Conservation (phyloP, 345 rosid genomes). For the Sonneratia alba region DNA sequence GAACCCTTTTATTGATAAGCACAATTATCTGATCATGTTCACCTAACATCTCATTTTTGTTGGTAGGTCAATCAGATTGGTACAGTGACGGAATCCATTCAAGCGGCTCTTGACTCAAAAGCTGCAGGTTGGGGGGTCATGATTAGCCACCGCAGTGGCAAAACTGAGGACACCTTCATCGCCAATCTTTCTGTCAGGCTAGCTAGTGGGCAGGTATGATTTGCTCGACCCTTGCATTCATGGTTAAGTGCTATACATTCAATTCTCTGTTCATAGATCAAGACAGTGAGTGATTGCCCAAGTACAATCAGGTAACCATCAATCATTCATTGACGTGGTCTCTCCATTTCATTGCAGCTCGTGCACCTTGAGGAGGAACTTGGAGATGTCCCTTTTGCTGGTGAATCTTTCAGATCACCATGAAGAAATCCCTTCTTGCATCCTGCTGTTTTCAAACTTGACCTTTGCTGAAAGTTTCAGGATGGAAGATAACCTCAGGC, state of each 20-base stretch:
- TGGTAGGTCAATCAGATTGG: conserved; percentile 94
- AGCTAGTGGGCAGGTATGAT: conserved; percentile 87
- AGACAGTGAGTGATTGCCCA: conserved; percentile 93
- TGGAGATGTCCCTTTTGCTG: conserved; percentile 73
- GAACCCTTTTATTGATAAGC: not conserved
- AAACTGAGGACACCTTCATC: conserved; percentile 93
- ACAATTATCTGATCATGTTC: not conserved
- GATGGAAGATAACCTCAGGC: not conserved
- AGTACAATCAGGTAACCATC: conserved; percentile 84
- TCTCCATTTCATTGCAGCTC: conserved; percentile 48
- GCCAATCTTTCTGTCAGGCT: conserved; percentile 95
- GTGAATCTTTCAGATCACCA: conserved; percentile 83
- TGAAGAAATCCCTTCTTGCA: conserved; percentile 16
- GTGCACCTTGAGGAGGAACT: conserved; percentile 96
- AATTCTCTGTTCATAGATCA: conserved; percentile 44
- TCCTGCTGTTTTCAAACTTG: not conserved
- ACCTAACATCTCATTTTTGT: not conserved
- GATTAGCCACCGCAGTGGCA: conserved; percentile 98
- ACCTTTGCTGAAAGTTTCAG: not conserved
- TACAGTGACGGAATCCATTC: conserved; percentile 86
- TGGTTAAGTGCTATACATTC: not conserved
- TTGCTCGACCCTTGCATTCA: conserved; percentile 6
- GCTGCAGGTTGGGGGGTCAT: conserved; percentile 99
- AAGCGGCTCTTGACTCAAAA: conserved; percentile 92
- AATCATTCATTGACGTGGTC: not conserved